Evolutionary conservation across 805 yeast species (phyloP).

Genomic region (Yamadazyma takamatsuzukensis): DNA sequence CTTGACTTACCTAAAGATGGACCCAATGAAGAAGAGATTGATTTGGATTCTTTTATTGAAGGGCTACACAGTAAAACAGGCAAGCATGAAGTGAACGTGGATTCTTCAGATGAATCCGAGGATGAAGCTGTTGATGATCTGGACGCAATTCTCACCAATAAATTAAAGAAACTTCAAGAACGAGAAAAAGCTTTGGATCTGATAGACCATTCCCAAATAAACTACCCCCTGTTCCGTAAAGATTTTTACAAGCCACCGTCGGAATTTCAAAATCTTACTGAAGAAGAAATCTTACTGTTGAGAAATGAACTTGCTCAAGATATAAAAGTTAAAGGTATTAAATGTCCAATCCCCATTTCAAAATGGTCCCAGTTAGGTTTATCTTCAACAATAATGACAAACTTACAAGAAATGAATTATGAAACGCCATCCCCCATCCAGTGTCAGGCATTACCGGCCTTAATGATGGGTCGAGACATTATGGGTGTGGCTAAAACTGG

Average conservation of each 20-base stretch:
- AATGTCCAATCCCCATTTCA: constrained; percentile 60
- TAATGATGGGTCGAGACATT: constrained; percentile 86
- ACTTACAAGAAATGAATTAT: constrained; percentile 52
- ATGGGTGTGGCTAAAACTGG: constrained; percentile 97
- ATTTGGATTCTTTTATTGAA: constrained; percentile 10
- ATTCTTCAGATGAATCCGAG: constrained; percentile 14
- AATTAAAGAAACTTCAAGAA: constrained; percentile 39
- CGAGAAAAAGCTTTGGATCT: constrained; percentile 49
- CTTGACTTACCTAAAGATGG: constrained; percentile 13
- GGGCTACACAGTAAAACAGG: constrained; percentile 1
- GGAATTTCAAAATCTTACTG: constrained; percentile 45
- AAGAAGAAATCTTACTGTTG: constrained; percentile 53
- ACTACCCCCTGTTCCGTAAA: constrained; percentile 55
- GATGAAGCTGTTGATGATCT: constrained; percentile 30
- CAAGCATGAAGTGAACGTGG: constrained; percentile 4
- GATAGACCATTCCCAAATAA: constrained; percentile 42
- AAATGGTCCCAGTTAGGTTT: constrained; percentile 84
- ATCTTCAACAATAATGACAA: constrained; percentile 52
- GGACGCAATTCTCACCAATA: constrained; percentile 31
- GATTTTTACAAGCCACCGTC: constrained; percentile 60
- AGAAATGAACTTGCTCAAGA: constrained; percentile 56
- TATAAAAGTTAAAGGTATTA: constrained; percentile 59
- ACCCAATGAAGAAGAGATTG: constrained; percentile 11
- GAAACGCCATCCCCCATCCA: constrained; percentile 81
- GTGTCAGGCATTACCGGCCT: constrained; percentile 83